Evolutionary conservation across 495 filamentous ascomycete species (phyloP).

Genomic region (Daldinia bambusicola): DNA sequence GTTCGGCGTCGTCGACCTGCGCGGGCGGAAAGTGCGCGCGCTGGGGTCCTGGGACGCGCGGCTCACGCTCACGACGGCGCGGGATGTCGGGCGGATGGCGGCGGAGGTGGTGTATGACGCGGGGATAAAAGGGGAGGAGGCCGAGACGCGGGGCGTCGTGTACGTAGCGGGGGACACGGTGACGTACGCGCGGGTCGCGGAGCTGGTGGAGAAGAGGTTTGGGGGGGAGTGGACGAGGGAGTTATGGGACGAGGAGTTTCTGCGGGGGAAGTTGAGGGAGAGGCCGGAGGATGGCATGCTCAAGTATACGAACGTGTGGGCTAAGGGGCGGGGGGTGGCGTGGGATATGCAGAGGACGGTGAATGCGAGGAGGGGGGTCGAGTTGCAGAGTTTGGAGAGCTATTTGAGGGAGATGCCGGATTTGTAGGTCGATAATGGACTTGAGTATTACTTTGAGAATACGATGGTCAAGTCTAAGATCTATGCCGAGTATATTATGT

Average conservation of each 20-base stretch:
- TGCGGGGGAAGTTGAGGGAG: constrained; percentile 54
- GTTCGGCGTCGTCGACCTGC: constrained; percentile 65
- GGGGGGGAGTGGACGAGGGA: constrained; percentile 56
- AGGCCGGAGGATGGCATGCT: constrained; percentile 61
- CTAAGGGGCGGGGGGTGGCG: constrained; percentile 63
- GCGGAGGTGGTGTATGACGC: constrained; percentile 60
- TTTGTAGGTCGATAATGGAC: background rate
- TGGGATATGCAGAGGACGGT: constrained; percentile 65
- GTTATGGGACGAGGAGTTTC: constrained; percentile 54
- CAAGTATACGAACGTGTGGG: constrained; percentile 72
- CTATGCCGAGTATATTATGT: background rate
- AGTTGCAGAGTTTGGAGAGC: constrained; percentile 53
- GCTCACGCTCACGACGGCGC: constrained; percentile 66
- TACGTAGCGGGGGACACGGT: constrained; percentile 69
- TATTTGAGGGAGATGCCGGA: constrained; percentile 50
- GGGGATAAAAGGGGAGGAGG: too few species aligned
- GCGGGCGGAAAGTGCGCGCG: constrained; percentile 55
- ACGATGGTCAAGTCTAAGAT: too few species aligned
- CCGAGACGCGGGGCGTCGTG: constrained; percentile 51
- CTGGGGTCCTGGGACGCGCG: constrained; percentile 66
- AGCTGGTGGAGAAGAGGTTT: constrained; percentile 57
- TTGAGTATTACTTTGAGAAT: background rate
- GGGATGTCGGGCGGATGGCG: constrained; percentile 67
- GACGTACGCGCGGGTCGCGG: constrained; percentile 61
- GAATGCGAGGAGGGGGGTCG: constrained; percentile 59